Conservation (phyloP, 2,329 filamentous ascomycete species). For the Endoconidiophora laricicola region DNA sequence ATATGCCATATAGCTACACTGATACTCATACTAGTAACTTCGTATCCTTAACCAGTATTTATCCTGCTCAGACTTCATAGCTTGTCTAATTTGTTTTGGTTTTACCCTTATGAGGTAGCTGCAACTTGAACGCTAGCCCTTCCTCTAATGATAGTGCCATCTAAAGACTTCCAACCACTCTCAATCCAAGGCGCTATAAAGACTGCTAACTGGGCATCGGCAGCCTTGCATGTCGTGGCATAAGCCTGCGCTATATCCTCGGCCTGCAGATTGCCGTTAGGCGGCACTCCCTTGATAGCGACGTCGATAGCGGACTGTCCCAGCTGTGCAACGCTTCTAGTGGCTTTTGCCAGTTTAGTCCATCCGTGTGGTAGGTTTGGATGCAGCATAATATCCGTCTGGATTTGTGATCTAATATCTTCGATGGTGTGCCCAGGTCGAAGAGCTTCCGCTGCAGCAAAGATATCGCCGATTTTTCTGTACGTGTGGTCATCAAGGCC, state of each 20-base stretch:
- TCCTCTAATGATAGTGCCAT: conserved; percentile 19
- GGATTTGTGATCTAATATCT: conserved; percentile 45
- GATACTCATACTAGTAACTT: too few species aligned
- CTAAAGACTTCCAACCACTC: conserved; percentile 47
- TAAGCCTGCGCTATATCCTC: conserved; percentile 56
- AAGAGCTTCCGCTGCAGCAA: conserved; percentile 55
- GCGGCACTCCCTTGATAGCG: conserved; percentile 58
- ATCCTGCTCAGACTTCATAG: background rate
- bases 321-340: conserved; percentile 50
- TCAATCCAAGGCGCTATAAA: conserved; percentile 66
- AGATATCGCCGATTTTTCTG: conserved; percentile 52
- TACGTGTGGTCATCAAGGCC: conserved; percentile 47
- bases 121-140: background rate
- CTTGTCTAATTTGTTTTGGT: background rate
- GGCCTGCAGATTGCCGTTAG: conserved; percentile 49
- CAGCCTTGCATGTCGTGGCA: conserved; percentile 51
- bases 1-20: background rate
- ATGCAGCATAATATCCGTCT: conserved; percentile 63
- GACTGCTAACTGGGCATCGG: conserved; percentile 61
- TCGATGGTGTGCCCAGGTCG: conserved; percentile 31
- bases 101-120: background rate
- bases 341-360: conserved; percentile 51
- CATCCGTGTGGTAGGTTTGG: conserved; percentile 69
- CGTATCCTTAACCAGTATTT: background rate
- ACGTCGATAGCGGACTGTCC: conserved; percentile 45